Evolutionary conservation across 2,329 filamentous ascomycete genomes (phyloP), one percentile per base, ranked within the genome.

Genomic region (Penicillium sp.): DNA sequence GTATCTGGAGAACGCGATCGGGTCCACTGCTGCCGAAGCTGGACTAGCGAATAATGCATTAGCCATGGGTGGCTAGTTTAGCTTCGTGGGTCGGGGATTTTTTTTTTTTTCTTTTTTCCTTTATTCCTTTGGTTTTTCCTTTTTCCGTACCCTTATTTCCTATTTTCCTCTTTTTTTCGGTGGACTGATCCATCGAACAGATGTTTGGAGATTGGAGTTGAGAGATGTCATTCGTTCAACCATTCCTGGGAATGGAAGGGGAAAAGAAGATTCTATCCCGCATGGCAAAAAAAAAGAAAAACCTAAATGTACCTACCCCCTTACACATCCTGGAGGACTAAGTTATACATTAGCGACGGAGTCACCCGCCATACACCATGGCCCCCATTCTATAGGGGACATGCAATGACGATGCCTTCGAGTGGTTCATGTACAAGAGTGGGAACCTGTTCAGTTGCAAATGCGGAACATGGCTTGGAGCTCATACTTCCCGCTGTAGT

Each of bases 61-160:
- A 61, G 51, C 59, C 59, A 61, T 57, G 57, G 57, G 40, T 51
- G 37, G 23, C 20, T 47, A 45, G 23, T 31, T 23, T 25, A 22
- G 49, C 31, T 40, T n/a, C 51, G 51, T 49, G 51, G 55, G 48
- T 54, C 48, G 48, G 35, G 41, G 11, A 25, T 23, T 47, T 47
- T 47, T 23, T 15, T n/a, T 5, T 41, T 41, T 41, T 41, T 27
- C 20, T 7, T 26, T 49, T 27, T 41, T 37, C n/a, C n/a, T n/a
- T n/a, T n/a, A n/a, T n/a, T n/a, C n/a, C 20, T 18, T 27, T 26
- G 14, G 9, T n/a, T 27, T 9, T 27, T 45, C n/a, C n/a, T 31
- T 6, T 45, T 45, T 44, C 25, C 42, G 22, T 15, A 15, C 42
- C 42, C 23, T 45, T 26, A 25, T 44, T 44, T 44, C 25, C 6